These are phyloP conservation scores for Penicillium freii DNA, from an alignment of 2,329 filamentous ascomycete species.

Conservation along the genomic window DNA sequence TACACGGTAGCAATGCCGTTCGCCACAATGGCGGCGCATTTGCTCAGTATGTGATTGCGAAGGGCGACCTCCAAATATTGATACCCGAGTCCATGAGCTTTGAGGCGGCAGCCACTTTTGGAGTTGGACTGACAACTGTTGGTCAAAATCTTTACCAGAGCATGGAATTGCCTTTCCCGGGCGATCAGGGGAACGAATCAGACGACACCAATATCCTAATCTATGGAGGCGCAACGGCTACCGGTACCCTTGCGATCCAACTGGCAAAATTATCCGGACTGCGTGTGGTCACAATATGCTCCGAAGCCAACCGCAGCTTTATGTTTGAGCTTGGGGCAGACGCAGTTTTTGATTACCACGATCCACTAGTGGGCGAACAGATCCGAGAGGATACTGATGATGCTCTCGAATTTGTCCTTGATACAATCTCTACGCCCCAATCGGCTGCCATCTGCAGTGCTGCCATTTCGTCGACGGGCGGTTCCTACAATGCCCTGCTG, in stretches of 20 bases:
- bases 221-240: constrained; percentile 41
- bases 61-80: constrained; percentile 48
- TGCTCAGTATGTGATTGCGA: constrained; percentile 52
- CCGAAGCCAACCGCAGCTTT: constrained; percentile 18
- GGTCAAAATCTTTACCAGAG: constrained; percentile 45
- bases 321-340: constrained; percentile 32
- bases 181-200: background rate
- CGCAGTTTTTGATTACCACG: constrained; percentile 36
- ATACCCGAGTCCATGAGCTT: constrained; percentile 49
- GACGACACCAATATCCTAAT: constrained; percentile 18
- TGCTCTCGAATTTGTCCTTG: constrained; percentile 19
- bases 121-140: constrained; percentile 52
- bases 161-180: constrained; percentile 29
- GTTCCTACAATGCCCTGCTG: constrained; percentile 21
- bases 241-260: constrained; percentile 40
- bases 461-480: constrained; percentile 19
- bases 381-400: constrained; percentile 29
- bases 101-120: constrained; percentile 53
- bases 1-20: constrained; percentile 45
- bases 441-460: constrained; percentile 21
- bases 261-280: constrained; percentile 36
- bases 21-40: constrained; percentile 52
- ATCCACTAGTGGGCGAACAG: constrained; percentile 22
- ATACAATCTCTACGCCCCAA: constrained; percentile 22
- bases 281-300: constrained; percentile 26